Percentiles rank a stretch among this genome's conserved stretches.
phyloP scores from a whole-genome alignment of 441 rosid species.

The Rhodomyrtus psidioides region DNA sequence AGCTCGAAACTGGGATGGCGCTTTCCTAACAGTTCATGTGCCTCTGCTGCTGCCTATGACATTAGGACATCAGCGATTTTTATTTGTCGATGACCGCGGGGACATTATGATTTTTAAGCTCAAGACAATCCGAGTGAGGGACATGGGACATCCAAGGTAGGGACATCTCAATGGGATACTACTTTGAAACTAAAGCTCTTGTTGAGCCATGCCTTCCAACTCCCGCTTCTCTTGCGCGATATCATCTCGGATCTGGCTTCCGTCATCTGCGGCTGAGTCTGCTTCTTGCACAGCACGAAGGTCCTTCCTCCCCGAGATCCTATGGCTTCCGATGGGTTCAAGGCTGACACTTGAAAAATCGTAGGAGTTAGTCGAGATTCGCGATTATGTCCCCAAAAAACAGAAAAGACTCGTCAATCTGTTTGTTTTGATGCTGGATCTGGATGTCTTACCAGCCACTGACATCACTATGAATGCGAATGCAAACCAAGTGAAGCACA shows the following conservation, averaged over 20 bases:
- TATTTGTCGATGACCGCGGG: neutral
- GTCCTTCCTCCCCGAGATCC: conserved; percentile 31
- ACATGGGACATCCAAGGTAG: neutral
- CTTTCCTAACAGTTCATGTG: neutral
- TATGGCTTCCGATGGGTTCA: conserved; percentile 38
- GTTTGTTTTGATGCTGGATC: neutral
- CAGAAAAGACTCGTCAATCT: neutral
- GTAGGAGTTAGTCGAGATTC: neutral
- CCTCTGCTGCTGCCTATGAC: neutral
- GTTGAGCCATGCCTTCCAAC: conserved; percentile 52
- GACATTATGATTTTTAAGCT: neutral
- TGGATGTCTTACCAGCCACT: neutral
- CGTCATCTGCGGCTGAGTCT: conserved; percentile 20
- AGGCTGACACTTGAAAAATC: conserved; percentile 14
- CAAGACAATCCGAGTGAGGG: neutral
- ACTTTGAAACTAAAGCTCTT: conserved; percentile 24
- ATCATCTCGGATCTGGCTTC: conserved; percentile 16
- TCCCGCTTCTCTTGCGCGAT: conserved; percentile 15
- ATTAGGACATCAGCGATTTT: neutral
- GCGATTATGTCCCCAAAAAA: neutral
- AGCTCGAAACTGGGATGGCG: neutral
- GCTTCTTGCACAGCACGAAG: conserved; percentile 49
- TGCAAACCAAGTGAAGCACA: neutral
- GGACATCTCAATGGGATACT: neutral
- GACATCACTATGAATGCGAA: neutral